phyloP scores from a whole-genome alignment of 1,284 basidiomycete genomes.

The Pseudomicrostroma phylloplanum region DNA sequence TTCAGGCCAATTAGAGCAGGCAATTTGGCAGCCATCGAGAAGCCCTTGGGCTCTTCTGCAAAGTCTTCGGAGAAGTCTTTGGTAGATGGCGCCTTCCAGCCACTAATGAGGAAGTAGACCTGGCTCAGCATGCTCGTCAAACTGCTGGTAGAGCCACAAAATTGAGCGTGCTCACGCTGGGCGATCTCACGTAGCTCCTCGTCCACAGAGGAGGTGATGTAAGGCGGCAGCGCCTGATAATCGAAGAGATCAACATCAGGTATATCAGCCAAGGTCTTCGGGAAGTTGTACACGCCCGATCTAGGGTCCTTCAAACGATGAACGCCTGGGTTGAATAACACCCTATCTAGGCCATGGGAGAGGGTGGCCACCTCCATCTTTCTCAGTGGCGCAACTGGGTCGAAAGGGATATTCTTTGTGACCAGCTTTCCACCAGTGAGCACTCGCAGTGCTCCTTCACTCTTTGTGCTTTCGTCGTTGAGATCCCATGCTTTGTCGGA shows the following conservation, averaged over 20 bases:
- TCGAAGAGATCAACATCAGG: conserved; percentile 80
- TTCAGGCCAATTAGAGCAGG: conserved; percentile 66
- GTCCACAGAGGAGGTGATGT: conserved; percentile 75
- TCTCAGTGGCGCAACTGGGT: conserved; percentile 33
- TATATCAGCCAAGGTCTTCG: conserved; percentile 64
- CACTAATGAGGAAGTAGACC: conserved; percentile 65
- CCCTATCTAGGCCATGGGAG: conserved; percentile 68
- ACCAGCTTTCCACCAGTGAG: conserved; percentile 8
- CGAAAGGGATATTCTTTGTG: conserved; percentile 1
- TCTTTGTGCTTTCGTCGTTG: background rate
- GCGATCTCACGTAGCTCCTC: conserved; percentile 65
- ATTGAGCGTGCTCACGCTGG: conserved; percentile 59
- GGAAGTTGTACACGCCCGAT: conserved; percentile 80
- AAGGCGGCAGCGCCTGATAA: conserved; percentile 72
- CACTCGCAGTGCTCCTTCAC: background rate
- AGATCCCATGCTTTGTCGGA: background rate
- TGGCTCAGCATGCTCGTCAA: conserved; percentile 76
- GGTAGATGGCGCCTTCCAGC: conserved; percentile 45
- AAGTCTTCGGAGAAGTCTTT: conserved; percentile 55
- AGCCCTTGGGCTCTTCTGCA: conserved; percentile 60
- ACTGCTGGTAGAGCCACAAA: conserved; percentile 87
- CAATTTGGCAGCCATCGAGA: conserved; percentile 73
- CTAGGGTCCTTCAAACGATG: conserved; percentile 83
- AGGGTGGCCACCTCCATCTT: conserved; percentile 61
- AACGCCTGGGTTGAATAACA: conserved; percentile 64